These are phyloP conservation scores for Mucor sp. DNA, from an alignment of 371 early-diverging fungal species.

Conservation along the genomic window DNA sequence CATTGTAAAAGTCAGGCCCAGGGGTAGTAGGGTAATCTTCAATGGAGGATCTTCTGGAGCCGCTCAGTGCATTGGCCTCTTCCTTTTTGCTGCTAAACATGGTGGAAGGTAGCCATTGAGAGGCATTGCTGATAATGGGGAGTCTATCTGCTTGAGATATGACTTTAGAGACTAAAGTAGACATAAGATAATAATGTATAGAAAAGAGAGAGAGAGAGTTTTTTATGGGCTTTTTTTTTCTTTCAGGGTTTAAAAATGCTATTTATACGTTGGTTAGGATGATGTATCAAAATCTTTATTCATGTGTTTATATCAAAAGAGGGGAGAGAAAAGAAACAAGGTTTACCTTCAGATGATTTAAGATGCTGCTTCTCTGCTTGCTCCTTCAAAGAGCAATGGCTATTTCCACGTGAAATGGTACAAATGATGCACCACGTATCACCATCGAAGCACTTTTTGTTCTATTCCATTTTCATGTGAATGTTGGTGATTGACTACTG, in stretches of 20 bases:
- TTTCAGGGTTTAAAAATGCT: not conserved
- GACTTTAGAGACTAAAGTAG: constrained; percentile 14
- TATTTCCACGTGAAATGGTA: constrained; percentile 15
- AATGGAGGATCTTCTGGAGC: not conserved
- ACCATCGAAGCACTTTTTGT: constrained; percentile 10
- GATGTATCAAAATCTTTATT: not conserved
- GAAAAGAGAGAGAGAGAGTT: not conserved
- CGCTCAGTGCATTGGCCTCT: not conserved
- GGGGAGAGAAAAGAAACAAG: not conserved
- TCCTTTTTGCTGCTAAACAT: constrained; percentile 4
- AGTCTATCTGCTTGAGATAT: constrained; percentile 24
- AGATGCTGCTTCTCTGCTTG: not conserved
- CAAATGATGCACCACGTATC: not conserved
- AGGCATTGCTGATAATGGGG: constrained; percentile 12
- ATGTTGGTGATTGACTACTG: not conserved
- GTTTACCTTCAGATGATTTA: not conserved
- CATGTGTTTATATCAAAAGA: not conserved
- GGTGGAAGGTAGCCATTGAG: constrained; percentile 14
- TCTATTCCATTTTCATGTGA: constrained; percentile 7
- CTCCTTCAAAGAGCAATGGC: not conserved
- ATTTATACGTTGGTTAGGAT: not conserved
- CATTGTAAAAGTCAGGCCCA: not conserved
- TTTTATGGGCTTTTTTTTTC: not conserved
- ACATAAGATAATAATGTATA: constrained; percentile 1
- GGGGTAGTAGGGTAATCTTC: not conserved